Evolutionary conservation across 345 rosid species (phyloP).

Genomic region (Corchorus olitorius): DNA sequence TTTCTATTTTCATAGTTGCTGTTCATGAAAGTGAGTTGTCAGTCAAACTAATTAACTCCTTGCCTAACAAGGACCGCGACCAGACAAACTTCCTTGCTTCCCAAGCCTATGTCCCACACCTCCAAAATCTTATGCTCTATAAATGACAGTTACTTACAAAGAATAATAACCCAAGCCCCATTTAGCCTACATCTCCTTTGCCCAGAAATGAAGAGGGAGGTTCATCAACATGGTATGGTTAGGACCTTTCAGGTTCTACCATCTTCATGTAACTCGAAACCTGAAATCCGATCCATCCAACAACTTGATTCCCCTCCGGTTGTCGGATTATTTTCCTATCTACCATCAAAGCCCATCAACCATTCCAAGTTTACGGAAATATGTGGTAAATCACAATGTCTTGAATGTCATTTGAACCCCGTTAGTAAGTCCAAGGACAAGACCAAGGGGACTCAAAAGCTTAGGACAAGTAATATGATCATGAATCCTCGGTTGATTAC

Average conservation of each 20-base stretch:
- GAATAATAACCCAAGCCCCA: background rate
- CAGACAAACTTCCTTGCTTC: slow-evolving; percentile 29
- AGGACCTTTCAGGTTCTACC: slow-evolving; percentile 53
- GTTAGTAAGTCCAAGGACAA: slow-evolving; percentile 53
- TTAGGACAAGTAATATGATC: slow-evolving; percentile 43
- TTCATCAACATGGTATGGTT: slow-evolving; percentile 72
- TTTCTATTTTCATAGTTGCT: background rate
- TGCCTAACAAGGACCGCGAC: slow-evolving; percentile 28
- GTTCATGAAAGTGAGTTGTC: background rate
- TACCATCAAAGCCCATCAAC: slow-evolving; percentile 49
- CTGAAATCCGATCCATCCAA: slow-evolving; percentile 35
- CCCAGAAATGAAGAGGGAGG: slow-evolving; percentile 62
- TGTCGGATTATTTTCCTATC: slow-evolving; percentile 45
- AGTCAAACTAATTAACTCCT: slow-evolving; percentile 1
- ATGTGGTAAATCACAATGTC: slow-evolving; percentile 48
- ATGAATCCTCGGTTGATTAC: slow-evolving; percentile 36
- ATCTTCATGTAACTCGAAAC: slow-evolving; percentile 43
- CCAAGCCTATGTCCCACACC: slow-evolving; percentile 20
- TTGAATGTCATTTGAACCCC: slow-evolving; percentile 47
- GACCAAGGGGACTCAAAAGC: slow-evolving; percentile 58
- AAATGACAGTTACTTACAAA: background rate
- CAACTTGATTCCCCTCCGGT: slow-evolving; percentile 41
- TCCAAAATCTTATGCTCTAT: background rate
- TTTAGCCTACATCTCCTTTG: slow-evolving; percentile 13
- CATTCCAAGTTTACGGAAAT: slow-evolving; percentile 76